phyloP scores from a whole-genome alignment of 176 grass and related monocot species.

The Cocos nucifera region DNA sequence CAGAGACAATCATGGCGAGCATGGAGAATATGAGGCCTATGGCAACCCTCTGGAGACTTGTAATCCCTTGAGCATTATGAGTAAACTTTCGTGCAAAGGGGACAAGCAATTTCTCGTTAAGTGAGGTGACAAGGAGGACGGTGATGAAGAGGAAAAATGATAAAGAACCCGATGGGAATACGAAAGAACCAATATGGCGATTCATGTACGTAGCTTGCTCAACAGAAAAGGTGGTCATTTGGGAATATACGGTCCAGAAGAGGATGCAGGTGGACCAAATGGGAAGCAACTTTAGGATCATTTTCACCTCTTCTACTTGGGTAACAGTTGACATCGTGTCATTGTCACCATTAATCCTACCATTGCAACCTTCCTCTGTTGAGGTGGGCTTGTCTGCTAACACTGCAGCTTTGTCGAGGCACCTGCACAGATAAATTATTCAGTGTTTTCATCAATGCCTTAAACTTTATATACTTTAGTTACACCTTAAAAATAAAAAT shows the following conservation, averaged over 20 bases:
- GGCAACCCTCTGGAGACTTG: constrained; percentile 42
- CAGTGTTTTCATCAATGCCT: no score
- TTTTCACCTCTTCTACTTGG: constrained; percentile 53
- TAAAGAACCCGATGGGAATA: constrained; percentile 36
- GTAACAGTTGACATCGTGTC: constrained; percentile 20
- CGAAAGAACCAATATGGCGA: constrained; percentile 26
- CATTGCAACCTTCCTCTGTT: not conserved
- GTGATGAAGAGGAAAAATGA: constrained; percentile 50
- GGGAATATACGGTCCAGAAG: constrained; percentile 58
- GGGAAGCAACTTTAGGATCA: constrained; percentile 42
- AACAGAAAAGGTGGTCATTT: constrained; percentile 58
- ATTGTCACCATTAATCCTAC: not conserved
- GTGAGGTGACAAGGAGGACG: constrained; percentile 56
- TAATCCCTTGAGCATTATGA: constrained; percentile 28
- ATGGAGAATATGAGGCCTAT: constrained; percentile 36
- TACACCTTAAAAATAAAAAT: no score
- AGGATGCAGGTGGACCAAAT: constrained; percentile 56
- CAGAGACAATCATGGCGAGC: constrained; percentile 42
- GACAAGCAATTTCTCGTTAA: constrained; percentile 55
- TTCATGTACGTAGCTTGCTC: constrained; percentile 53
- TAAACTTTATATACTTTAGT: no score
- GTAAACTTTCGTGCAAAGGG: constrained; percentile 34
- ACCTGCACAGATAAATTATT: constrained; percentile 12
- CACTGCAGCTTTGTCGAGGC: constrained; percentile 39
- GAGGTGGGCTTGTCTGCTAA: not conserved